Conservation (phyloP, 352 stramenopile genomes). For the Hyaloperonospora brassicae region DNA sequence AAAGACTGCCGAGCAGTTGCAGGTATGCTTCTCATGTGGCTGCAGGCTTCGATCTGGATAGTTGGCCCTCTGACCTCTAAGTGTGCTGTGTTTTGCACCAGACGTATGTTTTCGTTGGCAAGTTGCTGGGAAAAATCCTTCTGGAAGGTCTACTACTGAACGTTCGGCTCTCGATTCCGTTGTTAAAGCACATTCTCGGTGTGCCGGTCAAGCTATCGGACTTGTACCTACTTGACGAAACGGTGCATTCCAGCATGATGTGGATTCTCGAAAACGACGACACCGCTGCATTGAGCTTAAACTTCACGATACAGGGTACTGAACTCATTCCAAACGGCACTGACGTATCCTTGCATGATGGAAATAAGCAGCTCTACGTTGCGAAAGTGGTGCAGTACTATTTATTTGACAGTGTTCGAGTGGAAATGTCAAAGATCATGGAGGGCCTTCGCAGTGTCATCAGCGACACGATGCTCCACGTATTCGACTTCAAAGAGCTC, state of each 20-base stretch:
- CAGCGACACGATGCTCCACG: conserved; percentile 89
- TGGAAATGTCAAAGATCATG: conserved; percentile 79
- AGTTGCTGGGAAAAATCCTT: conserved; percentile 56
- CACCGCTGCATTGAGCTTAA: conserved; percentile 46
- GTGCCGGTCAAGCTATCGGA: conserved; percentile 47
- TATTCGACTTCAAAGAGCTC: conserved; percentile 98
- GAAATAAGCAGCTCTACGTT: conserved; percentile 94
- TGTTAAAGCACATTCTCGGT: conserved; percentile 68
- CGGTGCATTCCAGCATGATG: conserved; percentile 54
- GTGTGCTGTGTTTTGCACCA: conserved; percentile 14
- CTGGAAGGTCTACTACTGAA: conserved; percentile 76
- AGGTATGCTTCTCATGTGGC: conserved; percentile 21
- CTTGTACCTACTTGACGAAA: conserved; percentile 63
- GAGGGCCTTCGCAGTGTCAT: conserved; percentile 92
- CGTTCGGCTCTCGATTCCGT: conserved; percentile 49
- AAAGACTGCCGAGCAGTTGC: conserved; percentile 27
- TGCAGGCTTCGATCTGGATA: neutral
- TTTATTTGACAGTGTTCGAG: conserved; percentile 87
- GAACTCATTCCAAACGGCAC: conserved; percentile 58
- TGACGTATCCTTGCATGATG: conserved; percentile 79
- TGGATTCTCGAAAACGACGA: conserved; percentile 55
- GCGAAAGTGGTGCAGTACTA: conserved; percentile 91
- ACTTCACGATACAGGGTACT: conserved; percentile 50
- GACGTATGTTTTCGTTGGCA: conserved; percentile 79
- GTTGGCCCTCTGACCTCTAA: conserved; percentile 1